phyloP scores from a whole-genome alignment of 306 rosid genomes.

The Malus asiatica region DNA sequence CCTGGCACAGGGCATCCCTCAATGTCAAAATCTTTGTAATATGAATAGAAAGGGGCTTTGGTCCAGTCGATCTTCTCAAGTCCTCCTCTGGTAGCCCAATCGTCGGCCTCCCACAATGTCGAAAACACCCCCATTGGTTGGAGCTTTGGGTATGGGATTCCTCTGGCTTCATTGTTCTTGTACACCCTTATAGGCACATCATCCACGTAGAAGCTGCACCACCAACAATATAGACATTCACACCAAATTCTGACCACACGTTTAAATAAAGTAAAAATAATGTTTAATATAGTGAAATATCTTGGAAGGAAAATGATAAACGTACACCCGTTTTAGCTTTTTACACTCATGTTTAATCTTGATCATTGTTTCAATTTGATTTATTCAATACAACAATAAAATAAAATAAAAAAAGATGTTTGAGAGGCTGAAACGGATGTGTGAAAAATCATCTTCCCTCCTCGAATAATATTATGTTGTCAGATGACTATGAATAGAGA shows the following conservation, averaged over 20 bases:
- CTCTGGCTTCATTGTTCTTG: slow-evolving; percentile 74
- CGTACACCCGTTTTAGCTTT: no score
- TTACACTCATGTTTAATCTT: neutral
- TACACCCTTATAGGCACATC: slow-evolving; percentile 70
- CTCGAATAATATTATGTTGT: neutral
- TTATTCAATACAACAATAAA: no score
- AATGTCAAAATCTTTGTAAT: slow-evolving; percentile 81
- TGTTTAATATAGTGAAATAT: no score
- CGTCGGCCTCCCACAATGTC: slow-evolving; percentile 87
- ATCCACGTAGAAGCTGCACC: slow-evolving; percentile 64
- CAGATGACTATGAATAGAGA: neutral
- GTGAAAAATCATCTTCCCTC: no score
- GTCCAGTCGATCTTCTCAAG: slow-evolving; percentile 94
- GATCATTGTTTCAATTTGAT: no score
- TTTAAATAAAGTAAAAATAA: neutral
- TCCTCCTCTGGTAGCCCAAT: slow-evolving; percentile 98
- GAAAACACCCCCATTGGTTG: slow-evolving; percentile 89
- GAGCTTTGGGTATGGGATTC: slow-evolving; percentile 57
- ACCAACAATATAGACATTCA: neutral
- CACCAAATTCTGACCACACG: neutral
- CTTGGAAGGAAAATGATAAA: no score
- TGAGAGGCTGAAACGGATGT: no score
- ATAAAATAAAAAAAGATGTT: no score
- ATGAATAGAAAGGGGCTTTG: slow-evolving; percentile 74
- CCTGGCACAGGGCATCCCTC: slow-evolving; percentile 84